Base-by-base conservation (phyloP, 306 rosid genomes). In the Neltuma alba region DNA sequence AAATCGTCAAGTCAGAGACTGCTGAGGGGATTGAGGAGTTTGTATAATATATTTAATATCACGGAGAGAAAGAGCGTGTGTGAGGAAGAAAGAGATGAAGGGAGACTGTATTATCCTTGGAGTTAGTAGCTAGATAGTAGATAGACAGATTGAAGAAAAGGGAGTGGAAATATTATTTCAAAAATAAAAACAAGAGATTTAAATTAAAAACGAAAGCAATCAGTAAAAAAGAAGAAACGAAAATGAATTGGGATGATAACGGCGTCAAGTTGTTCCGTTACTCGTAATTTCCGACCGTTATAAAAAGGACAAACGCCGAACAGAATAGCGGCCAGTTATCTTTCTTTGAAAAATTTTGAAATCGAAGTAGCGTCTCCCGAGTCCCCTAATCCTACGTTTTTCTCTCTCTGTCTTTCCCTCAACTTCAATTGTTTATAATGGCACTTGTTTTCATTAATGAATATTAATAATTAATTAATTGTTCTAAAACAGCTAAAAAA, bases 251-350 rank as follows among this genome's bases (percentile, higher is more conserved):
- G 15, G 40, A n/a, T 15, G 50, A 47, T 65, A 48, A 76, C 80
- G 81, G 74, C 74, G 74, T 65, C 40, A 54, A 48, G 2, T 7
- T 36, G 65, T 41, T 20, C 41, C 80, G 80, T 48, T 76, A n/a
- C 23, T 21, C 27, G 74, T 36, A 27, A 33, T 30, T 36, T 50
- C 66, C 81, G 66, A 66, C 74, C 81, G 81, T 77, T 77, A 65
- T 66, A 77, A 77, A 54, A 37, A 74, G 68, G 55, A 74, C 78
- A 74, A 57, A 27, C 67, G 54, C 68, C 34, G 23, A 15, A 74
- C 44, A 6, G 45, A 72, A 57, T 3, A 54, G 41, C n/a, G 16
- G 45, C 25, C 11, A 25, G 14, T 2, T 21, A 68, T 40, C 72
- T 41, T 68, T 69, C 48, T 74, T 23, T 36, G 34, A 60, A 48